Evolutionary conservation across 441 rosid species (phyloP), one percentile per base, ranked within the genome.

Genomic region (Geranium incanum): DNA sequence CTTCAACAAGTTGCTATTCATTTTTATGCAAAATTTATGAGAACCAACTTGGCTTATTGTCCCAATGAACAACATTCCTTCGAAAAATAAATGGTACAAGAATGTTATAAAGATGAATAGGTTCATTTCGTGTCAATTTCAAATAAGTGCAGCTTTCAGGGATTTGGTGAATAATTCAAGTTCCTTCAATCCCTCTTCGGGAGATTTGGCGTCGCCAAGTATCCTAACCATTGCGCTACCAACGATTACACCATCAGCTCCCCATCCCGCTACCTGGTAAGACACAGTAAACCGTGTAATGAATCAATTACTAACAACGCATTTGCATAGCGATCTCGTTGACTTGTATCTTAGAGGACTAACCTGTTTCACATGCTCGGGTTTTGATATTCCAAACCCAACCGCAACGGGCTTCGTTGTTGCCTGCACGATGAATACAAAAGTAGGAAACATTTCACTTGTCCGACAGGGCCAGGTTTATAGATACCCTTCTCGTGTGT

Each of bases 371-470:
- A 87, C 97, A 80, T 94, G 99, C 81, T 90, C 97, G 0, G 97
- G 97, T 67, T 80, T 88, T 0, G 97, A 94, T 81, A 92, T 88
- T 67, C 99, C 99, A 80, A 94, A 94, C 59, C 99, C 97, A 41
- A 94, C 96, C 0, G 94, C 97, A 0, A 94, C 89, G 1, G 99
- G 97, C 68, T 92, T 94, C 13, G 74, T 70, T 66, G 97, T 84
- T 28, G 84, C 85, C 90, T 90, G 86, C 75, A 75, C 18, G 8
- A 50, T n/a, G 59, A 72, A 72, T 64, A 15, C 43, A 5, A 7
- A 73, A 66, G 36, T 60, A 66, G 65, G n/a, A 43, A 11, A 43
- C 12, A 43, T 48, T 48, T 48, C 57, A 48, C n/a, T 39, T 48
- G n/a, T 48, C 57, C 9, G n/a, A 12, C 13, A 3, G 57, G 9